phyloP scores from a whole-genome alignment of 116 monocot genomes.

The Papilionanthe hybrid region DNA sequence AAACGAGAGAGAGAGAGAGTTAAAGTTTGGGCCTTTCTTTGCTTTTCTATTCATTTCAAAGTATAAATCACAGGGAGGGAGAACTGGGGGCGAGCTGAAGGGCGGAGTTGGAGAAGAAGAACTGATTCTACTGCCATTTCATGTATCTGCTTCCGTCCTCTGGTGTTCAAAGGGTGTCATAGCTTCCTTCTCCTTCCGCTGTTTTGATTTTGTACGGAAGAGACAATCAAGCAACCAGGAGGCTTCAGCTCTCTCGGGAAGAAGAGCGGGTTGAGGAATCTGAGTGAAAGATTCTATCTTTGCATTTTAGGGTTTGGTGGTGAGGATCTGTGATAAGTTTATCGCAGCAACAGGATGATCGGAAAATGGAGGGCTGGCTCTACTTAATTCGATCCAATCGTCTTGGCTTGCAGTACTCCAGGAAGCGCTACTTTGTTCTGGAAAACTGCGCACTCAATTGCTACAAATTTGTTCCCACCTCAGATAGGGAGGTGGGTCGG shows the following conservation, averaged over 20 bases:
- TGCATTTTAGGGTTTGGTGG: background rate
- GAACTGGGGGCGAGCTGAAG: background rate
- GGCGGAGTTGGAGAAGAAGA: background rate
- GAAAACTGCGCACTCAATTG: slow-evolving; percentile 55
- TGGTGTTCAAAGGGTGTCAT: background rate
- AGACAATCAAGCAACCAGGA: background rate
- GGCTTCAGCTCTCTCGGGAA: background rate
- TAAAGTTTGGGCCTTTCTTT: no score
- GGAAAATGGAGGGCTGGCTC: slow-evolving; percentile 70
- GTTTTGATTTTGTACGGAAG: background rate
- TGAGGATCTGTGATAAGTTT: slow-evolving; percentile 1
- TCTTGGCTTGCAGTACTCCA: slow-evolving; percentile 51
- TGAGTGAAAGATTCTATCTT: background rate
- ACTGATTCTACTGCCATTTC: background rate
- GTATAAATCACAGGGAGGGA: background rate
- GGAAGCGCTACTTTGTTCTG: slow-evolving; percentile 63
- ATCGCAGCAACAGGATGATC: background rate
- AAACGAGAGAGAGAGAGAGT: no score
- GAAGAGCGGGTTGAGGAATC: background rate
- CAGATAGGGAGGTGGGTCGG: slow-evolving; percentile 29
- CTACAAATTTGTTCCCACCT: slow-evolving; percentile 37
- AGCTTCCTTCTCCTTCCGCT: background rate
- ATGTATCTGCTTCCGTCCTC: background rate
- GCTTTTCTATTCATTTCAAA: background rate
- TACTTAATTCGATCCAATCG: slow-evolving; percentile 57